A percentile compares a stretch with the other conserved stretches of the same genome.
These are phyloP conservation scores for Gyrodon lividus DNA, from an alignment of 768 basidiomycete species.

Conservation along the genomic window DNA sequence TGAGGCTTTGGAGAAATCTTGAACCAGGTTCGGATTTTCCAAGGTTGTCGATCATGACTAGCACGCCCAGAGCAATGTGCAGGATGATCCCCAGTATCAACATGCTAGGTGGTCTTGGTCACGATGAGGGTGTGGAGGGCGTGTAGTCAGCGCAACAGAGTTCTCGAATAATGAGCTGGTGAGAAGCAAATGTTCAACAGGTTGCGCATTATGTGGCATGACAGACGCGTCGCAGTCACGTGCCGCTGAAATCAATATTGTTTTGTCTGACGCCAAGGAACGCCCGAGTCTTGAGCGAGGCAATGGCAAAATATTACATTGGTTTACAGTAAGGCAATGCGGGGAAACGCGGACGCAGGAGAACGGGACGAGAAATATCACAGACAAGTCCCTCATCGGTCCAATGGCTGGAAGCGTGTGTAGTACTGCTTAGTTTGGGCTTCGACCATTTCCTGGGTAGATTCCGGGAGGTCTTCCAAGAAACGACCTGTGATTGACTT, in stretches of 20 bases:
- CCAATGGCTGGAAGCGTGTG: conserved; percentile 71
- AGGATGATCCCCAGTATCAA: neutral
- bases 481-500: conserved; percentile 58
- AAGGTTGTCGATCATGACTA: neutral
- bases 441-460: conserved; percentile 90
- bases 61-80: neutral
- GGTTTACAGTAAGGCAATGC: conserved; percentile 4
- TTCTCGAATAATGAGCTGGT: neutral
- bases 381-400: conserved; percentile 27
- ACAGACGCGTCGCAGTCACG: neutral
- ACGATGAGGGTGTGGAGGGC: neutral
- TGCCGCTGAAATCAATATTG: neutral
- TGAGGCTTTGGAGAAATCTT: neutral
- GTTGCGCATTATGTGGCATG: no score
- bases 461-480: conserved; percentile 84
- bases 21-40: neutral
- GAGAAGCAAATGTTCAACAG: neutral
- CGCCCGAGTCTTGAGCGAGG: neutral
- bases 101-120: neutral
- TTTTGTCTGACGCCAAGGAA: no score
- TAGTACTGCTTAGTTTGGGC: conserved; percentile 83
- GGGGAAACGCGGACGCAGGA: neutral
- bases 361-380: neutral
- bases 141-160: neutral
- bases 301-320: conserved; percentile 2